phyloP scores from a whole-genome alignment of 2,329 filamentous ascomycete species.

The Hawksworthiomyces lignivorus region DNA sequence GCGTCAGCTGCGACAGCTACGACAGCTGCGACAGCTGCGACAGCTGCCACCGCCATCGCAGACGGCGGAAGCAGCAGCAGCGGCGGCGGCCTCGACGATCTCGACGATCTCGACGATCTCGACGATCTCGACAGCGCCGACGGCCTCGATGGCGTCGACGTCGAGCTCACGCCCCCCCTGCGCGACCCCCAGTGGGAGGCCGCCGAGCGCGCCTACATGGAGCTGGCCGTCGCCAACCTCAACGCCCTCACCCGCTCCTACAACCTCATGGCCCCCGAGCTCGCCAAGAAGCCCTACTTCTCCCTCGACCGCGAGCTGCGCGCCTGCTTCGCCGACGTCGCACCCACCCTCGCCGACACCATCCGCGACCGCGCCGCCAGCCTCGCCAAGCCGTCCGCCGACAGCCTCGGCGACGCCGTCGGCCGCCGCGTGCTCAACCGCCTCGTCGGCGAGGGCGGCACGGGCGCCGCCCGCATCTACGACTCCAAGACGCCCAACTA shows the following conservation, averaged over 20 bases:
- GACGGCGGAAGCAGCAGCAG: background rate
- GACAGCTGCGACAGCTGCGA: conserved; percentile 4
- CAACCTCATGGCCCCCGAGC: conserved; percentile 86
- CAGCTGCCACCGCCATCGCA: conserved; percentile 5
- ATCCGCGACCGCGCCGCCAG: conserved; percentile 61
- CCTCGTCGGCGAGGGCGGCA: conserved; percentile 41
- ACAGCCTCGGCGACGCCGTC: conserved; percentile 28
- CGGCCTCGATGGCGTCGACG: conserved; percentile 1
- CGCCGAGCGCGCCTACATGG: conserved; percentile 67
- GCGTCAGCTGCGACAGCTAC: conserved; percentile 7
- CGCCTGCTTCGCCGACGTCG: conserved; percentile 78
- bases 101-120: background rate
- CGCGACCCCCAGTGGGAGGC: conserved; percentile 71
- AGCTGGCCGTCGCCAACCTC: conserved; percentile 66
- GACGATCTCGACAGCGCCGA: background rate
- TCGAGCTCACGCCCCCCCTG: conserved; percentile 47
- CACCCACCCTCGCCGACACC: conserved; percentile 62
- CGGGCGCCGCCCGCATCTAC: conserved; percentile 50
- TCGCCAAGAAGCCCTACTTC: conserved; percentile 91
- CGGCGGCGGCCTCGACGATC: conserved; percentile 1
- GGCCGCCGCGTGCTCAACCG: conserved; percentile 53
- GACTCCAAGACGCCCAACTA: conserved; percentile 72
- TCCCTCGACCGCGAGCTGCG: conserved; percentile 73
- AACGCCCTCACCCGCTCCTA: conserved; percentile 79
- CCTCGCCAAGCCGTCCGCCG: conserved; percentile 32